phyloP scores from a whole-genome alignment of 768 basidiomycete genomes.

The Ramaria sp. region DNA sequence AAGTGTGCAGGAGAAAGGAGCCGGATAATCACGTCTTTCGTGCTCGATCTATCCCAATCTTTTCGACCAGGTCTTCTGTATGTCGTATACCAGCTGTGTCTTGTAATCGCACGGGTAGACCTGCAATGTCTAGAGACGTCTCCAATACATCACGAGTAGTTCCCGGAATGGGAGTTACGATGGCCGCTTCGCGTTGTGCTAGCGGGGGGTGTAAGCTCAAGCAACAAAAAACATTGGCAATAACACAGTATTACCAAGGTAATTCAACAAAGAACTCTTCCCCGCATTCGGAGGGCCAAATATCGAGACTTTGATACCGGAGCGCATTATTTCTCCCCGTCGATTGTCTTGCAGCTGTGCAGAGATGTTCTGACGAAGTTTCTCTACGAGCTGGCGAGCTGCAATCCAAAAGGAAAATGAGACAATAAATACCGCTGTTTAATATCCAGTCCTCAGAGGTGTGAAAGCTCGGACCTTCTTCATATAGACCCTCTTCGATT shows the following conservation, averaged over 20 bases:
- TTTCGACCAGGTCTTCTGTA: constrained; percentile 61
- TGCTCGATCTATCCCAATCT: constrained; percentile 73
- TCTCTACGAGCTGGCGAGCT: constrained; percentile 44
- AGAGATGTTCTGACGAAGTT: constrained; percentile 40
- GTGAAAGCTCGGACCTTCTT: constrained; percentile 38
- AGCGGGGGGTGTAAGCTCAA: background rate
- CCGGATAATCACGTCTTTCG: constrained; percentile 41
- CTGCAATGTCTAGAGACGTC: constrained; percentile 79
- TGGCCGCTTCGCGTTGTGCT: constrained; percentile 85
- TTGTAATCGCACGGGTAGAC: constrained; percentile 66
- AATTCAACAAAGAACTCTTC: constrained; percentile 85
- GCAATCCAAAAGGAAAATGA: background rate
- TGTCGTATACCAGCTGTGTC: constrained; percentile 81
- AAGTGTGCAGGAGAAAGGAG: background rate
- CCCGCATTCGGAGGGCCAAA: constrained; percentile 92
- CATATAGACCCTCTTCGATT: constrained; percentile 71
- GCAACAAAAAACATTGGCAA: background rate
- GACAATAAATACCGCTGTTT: background rate
- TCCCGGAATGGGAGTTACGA: constrained; percentile 79
- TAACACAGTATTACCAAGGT: constrained; percentile 43
- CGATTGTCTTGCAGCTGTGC: constrained; percentile 56
- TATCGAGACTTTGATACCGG: constrained; percentile 74
- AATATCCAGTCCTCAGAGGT: constrained; percentile 1
- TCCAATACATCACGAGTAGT: constrained; percentile 86
- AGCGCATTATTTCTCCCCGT: constrained; percentile 73